Conservation (phyloP, 2,329 filamentous ascomycete species). For the Colletotrichum caudatum region DNA sequence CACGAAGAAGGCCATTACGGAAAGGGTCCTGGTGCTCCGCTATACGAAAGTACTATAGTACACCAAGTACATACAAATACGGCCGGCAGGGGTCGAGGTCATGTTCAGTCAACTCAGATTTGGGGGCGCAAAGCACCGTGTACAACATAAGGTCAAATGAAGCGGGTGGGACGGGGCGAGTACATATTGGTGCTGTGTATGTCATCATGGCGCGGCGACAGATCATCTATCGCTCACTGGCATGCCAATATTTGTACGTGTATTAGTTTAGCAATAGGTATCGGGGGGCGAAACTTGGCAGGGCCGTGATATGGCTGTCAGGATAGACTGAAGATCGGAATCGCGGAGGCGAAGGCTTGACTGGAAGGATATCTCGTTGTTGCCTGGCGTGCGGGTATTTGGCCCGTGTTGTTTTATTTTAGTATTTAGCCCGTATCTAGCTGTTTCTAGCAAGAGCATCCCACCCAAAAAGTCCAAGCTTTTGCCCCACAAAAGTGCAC, state of each 20-base stretch:
- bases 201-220: constrained; percentile 28
- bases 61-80: not conserved
- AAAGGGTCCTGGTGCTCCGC: constrained; percentile 33
- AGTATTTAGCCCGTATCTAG: too few species aligned
- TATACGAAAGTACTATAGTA: not conserved
- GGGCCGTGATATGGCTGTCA: constrained; percentile 34
- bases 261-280: constrained; percentile 2
- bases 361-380: constrained; percentile 34
- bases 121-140: constrained; percentile 31
- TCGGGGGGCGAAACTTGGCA: constrained; percentile 40
- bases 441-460: too few species aligned
- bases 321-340: constrained; percentile 42
- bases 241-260: constrained; percentile 6
- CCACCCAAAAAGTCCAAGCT: too few species aligned
- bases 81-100: constrained; percentile 28
- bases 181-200: constrained; percentile 3
- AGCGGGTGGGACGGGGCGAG: constrained; percentile 27
- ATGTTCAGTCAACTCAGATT: constrained; percentile 34
- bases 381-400: too few species aligned
- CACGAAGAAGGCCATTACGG: constrained; percentile 32
- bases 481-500: too few species aligned
- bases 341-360: constrained; percentile 40
- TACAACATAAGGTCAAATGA: constrained; percentile 18
- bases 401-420: too few species aligned
- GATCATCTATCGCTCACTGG: constrained; percentile 29